These are phyloP conservation scores for Linnemannia schmuckeri DNA, from an alignment of 192 early-diverging fungal genomes.

Conservation along the genomic window DNA sequence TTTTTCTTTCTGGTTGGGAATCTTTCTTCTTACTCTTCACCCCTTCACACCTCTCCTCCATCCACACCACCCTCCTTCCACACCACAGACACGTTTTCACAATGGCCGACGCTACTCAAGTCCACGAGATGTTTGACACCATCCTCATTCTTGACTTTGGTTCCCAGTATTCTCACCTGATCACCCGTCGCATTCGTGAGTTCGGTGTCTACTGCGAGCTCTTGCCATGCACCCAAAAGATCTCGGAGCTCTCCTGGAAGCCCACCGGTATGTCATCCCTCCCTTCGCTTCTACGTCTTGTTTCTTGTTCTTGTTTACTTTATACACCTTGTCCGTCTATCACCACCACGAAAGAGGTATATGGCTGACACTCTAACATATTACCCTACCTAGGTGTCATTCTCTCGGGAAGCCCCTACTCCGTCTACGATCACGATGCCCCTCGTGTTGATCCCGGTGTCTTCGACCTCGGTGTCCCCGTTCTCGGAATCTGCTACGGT, in stretches of 20 bases:
- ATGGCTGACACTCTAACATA: not conserved
- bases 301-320: not conserved
- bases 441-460: slow-evolving; percentile 94
- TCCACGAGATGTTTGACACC: slow-evolving; percentile 91
- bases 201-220: slow-evolving; percentile 99
- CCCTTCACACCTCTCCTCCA: slow-evolving; percentile 6
- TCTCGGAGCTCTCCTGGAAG: slow-evolving; percentile 93
- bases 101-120: slow-evolving; percentile 62
- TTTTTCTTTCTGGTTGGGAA: slow-evolving; percentile 33
- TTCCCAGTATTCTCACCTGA: slow-evolving; percentile 98
- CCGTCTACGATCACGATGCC: slow-evolving; percentile 94
- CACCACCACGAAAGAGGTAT: no score
- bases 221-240: slow-evolving; percentile 95
- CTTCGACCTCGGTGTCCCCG: slow-evolving; percentile 89
- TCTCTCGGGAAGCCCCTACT: slow-evolving; percentile 96
- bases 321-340: not conserved
- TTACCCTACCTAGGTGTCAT: slow-evolving; percentile 75
- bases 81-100: slow-evolving; percentile 12
- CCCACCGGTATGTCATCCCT: slow-evolving; percentile 79
- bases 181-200: slow-evolving; percentile 95
- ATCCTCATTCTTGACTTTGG: slow-evolving; percentile 99
- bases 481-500: slow-evolving; percentile 99
- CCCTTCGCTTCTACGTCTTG: not conserved
- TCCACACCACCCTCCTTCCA: not conserved
- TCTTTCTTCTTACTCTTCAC: slow-evolving; percentile 22